Base-by-base conservation (phyloP, 768 basidiomycete species). In the Porphyrellus cyaneotinctus region DNA sequence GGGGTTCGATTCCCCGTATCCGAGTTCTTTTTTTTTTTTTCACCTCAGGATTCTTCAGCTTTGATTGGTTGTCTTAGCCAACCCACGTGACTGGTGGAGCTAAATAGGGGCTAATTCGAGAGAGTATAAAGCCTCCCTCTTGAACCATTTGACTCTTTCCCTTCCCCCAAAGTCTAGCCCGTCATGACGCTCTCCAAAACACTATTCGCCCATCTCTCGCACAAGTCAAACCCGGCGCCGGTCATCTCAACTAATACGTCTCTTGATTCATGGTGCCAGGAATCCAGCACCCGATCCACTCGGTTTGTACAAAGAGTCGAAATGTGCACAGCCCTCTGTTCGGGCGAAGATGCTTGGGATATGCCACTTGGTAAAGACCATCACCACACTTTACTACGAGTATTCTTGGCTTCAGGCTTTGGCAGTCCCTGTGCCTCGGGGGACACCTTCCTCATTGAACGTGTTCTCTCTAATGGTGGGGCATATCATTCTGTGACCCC, bases 1-100 rank as follows among this genome's bases (percentile, higher is more conserved):
- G 72, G 72, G 72, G 69, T 66, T 65, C 66, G 65, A 67, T 44
- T 65, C 65, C 64, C 65, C 64, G 64, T 65, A 65, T 67, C 65
- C 64, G 64, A 65, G 65, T 36, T 0, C 0, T 32, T 61, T 63
- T 56, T 50, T 32, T 4, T 13, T 13, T 45, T n/a, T n/a, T n/a
- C n/a, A n/a, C n/a, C n/a, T n/a, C n/a, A n/a, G n/a, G n/a, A n/a
- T n/a, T n/a, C n/a, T n/a, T n/a, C n/a, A n/a, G n/a, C n/a, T n/a
- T n/a, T n/a, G n/a, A n/a, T n/a, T n/a, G n/a, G n/a, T n/a, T n/a
- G n/a, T n/a, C n/a, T n/a, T n/a, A n/a, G n/a, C n/a, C n/a, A n/a
- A n/a, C n/a, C n/a, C n/a, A n/a, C n/a, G n/a, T n/a, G n/a, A n/a
- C n/a, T n/a, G n/a, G n/a, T n/a, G n/a, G n/a, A n/a, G n/a, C n/a